Evolutionary conservation across 257 asterid genomes (phyloP), one percentile per base, ranked within the genome.

Genomic region (Cruciata laevipes): DNA sequence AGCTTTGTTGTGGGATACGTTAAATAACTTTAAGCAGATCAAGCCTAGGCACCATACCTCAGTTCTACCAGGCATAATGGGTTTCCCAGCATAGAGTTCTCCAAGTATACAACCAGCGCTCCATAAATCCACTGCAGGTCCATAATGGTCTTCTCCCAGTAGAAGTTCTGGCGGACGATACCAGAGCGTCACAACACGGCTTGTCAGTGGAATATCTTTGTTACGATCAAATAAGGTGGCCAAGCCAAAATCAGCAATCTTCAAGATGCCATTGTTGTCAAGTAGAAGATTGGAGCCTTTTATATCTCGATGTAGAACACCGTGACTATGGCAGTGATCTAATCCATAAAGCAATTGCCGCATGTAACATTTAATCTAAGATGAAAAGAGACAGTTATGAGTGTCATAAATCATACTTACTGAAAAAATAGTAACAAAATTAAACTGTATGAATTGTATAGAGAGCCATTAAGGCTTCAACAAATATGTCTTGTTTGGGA

Each of bases 91-190:
- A 74, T 83, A 89, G 63, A 91, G 69, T 74, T 91, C 98, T 73
- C 96, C 98, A 65, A 89, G 95, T 65, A 91, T 85, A 75, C 98
- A 91, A 58, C 98, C 98, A 24, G 89, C 65, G 66, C 98, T 91
- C 98, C 98, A 91, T 57, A 91, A 75, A 78, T 91, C 98, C 58
- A 91, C 95, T 6, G 88, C 94, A 75, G 82, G 90, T 68, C 96
- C 96, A 32, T 91, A 91, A 27, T 86, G 87, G 69, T 76, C 82
- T 31, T 96, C 90, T 51, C 98, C 98, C 7, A 89, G 90, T 74
- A 91, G 74, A 63, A 91, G 98, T 73, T 91, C 98, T n/a, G 96
- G 96, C 27, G 98, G 96, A 61, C 98, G 90, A 81, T 91, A 91
- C 98, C 98, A 91, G 62, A 91, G 76, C 59, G 98, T 91, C 73